Percentiles rank a stretch among this genome's conserved stretches.
These are phyloP conservation scores for Mycena amicta DNA, from an alignment of 768 basidiomycete genomes.

Conservation along the genomic window DNA sequence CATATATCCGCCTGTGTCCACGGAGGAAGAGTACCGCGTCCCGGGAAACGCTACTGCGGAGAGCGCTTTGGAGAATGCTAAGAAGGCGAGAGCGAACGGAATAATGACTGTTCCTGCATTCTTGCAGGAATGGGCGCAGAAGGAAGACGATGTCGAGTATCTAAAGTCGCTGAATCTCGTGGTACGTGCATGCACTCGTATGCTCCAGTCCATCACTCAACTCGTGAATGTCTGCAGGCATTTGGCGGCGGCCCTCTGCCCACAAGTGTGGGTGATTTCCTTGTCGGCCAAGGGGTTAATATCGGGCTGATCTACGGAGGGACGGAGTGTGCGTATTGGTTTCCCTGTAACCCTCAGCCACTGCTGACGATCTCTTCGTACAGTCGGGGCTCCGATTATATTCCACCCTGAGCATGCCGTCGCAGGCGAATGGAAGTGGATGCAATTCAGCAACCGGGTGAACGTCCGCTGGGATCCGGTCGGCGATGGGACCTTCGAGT, in stretches of 20 bases:
- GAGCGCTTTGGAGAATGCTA: conserved; percentile 38
- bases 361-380: not conserved
- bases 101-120: conserved; percentile 40
- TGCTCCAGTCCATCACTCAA: not conserved
- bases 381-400: conserved; percentile 22
- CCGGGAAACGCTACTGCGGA: conserved; percentile 41
- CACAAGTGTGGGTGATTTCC: conserved; percentile 34
- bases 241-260: conserved; percentile 41
- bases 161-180: conserved; percentile 25
- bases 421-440: conserved; percentile 36
- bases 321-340: conserved; percentile 30
- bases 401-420: conserved; percentile 19
- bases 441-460: conserved; percentile 27
- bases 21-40: conserved; percentile 12
- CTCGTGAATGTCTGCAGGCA: conserved; percentile 19
- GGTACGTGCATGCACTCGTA: conserved; percentile 18
- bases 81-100: conserved; percentile 27
- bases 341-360: not conserved
- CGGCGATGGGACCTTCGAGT: conserved; percentile 40
- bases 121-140: conserved; percentile 40
- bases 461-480: conserved; percentile 39
- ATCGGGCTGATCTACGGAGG: conserved; percentile 36
- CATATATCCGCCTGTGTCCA: conserved; percentile 37
- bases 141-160: conserved; percentile 27
- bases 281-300: conserved; percentile 35